Percentiles rank a stretch among this genome's conserved stretches.
phyloP scores from a whole-genome alignment of 2,329 filamentous ascomycete genomes.

The Nemania sp. region DNA sequence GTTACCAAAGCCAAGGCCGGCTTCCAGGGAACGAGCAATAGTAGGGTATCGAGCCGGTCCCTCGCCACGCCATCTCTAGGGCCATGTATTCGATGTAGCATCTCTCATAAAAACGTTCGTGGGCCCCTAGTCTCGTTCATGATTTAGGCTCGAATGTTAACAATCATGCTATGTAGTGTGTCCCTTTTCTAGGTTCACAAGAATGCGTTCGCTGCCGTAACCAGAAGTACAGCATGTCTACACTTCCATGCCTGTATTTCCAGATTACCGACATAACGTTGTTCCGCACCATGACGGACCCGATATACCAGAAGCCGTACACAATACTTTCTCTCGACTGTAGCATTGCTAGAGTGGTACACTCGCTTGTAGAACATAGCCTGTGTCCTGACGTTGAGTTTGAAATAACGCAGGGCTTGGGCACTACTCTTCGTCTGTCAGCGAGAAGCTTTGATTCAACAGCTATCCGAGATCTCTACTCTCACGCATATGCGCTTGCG shows the following conservation, averaged over 20 bases:
- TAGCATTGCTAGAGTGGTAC: conserved; percentile 2
- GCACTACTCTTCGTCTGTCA: conserved; percentile 6
- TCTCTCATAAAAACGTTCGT: conserved; percentile 7
- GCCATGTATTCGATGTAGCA: conserved; percentile 11
- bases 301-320: conserved; percentile 5
- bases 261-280: conserved; percentile 11
- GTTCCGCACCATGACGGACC: conserved; percentile 1
- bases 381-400: not conserved
- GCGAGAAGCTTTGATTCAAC: conserved; percentile 4
- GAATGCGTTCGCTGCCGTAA: conserved; percentile 5
- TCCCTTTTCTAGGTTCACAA: conserved; percentile 3
- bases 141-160: conserved; percentile 5
- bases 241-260: conserved; percentile 12
- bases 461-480: not conserved
- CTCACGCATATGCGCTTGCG: conserved; percentile 2
- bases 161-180: not conserved
- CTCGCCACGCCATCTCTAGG: not conserved
- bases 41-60: not conserved
- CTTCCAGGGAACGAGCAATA: not conserved
- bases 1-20: not conserved
- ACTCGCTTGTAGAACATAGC: not conserved
- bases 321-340: not conserved
- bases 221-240: conserved; percentile 11
- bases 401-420: conserved; percentile 2
- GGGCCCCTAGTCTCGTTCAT: not conserved